A percentile compares a stretch with the other conserved stretches of the same genome.
Conservation (phyloP, 192 early-diverging fungal species). For the Coemansia sp. region DNA sequence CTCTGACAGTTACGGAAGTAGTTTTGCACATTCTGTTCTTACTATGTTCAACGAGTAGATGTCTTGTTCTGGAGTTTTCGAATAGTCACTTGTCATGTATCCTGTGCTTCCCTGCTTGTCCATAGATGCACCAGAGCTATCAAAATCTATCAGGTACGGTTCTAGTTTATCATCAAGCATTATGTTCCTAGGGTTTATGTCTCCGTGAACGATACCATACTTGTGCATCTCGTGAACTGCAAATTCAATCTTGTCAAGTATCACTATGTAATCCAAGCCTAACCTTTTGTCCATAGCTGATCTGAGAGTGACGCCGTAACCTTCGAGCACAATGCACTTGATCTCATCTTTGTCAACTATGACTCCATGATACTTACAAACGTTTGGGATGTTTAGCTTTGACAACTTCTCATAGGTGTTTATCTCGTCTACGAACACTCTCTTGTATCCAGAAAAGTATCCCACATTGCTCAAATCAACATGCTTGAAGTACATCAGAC, state of each 20-base stretch:
- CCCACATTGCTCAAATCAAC: background rate
- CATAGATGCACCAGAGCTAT: background rate
- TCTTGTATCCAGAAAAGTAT: background rate
- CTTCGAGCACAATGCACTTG: too few relatives aligned
- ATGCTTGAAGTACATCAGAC: background rate
- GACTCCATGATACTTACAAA: too few relatives aligned
- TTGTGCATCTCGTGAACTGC: background rate
- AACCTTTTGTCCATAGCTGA: too few relatives aligned
- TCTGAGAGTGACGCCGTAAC: too few relatives aligned
- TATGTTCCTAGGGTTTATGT: conserved; percentile 2
- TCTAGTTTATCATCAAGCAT: background rate
- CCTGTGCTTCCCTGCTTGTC: background rate
- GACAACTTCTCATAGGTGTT: background rate
- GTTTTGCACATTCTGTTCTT: background rate
- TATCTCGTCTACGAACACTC: background rate
- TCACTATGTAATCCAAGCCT: background rate
- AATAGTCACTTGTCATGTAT: background rate
- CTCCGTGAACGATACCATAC: background rate
- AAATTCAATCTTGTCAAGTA: background rate
- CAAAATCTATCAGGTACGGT: background rate
- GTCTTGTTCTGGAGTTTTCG: background rate
- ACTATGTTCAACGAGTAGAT: background rate
- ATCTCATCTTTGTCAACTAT: too few relatives aligned
- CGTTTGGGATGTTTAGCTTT: background rate
- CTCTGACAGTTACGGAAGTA: too few relatives aligned